Base-by-base conservation (phyloP, 768 basidiomycete genomes). In the Boletus barrowsii region DNA sequence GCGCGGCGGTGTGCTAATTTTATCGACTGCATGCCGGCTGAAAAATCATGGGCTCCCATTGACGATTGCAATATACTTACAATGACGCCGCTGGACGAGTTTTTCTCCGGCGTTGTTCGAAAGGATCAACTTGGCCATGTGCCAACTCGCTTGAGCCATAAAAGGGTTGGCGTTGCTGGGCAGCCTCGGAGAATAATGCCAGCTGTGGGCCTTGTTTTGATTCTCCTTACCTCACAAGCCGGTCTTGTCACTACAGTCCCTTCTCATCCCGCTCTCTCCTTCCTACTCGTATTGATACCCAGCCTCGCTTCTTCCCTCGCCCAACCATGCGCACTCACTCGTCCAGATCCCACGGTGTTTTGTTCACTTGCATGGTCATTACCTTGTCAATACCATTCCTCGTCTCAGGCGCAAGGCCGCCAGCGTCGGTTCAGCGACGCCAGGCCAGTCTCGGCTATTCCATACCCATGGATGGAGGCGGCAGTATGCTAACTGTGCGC, bases 401-500 rank as follows among this genome's bases (percentile, higher is more conserved):
- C n/a, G 61, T 56, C 43, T 51, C 51, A 1, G 60, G 64, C 11
- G 36, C 53, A 22, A 13, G n/a, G 1, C 53, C 60, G 3, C 48
- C 56, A 4, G 42, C 41, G 17, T 56, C 56, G 41, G 54, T 36
- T 51, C 60, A 56, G 59, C 62, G 54, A 22, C 64, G 68, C 35
- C 54, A 47, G 24, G 64, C 70, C 10, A 62, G 58, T 29, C 54
- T 58, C 40, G 90, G 88, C 3, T 93, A 79, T 66, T 84, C 79
- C 58, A 73, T 80, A 55, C 88, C 89, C 1, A 51, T 65, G 9
- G 61, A 69, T 10, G 72, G 65, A 36, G 87, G 88, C 6, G 92
- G 92, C 0, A 78, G 75, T 54, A 81, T 87, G 81, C 71, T 92
- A 4, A 87, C 88, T 18, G 90, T 92, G 60, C 53, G 88, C 57